phyloP scores from a whole-genome alignment of 2,329 filamentous ascomycete species.

The Aspergillus sp. region DNA sequence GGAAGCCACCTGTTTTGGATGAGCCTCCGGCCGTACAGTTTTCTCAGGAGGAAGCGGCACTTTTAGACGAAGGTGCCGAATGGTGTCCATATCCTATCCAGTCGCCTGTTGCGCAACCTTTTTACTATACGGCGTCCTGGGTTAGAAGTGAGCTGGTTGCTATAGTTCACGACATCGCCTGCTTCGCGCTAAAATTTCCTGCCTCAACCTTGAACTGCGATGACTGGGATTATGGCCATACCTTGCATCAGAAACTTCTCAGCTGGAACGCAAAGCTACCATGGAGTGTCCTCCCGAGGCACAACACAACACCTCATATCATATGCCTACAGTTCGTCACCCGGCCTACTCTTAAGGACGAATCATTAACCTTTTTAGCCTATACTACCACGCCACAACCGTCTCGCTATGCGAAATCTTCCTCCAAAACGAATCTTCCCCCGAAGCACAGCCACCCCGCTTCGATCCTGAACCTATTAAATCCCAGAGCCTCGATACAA shows the following conservation, averaged over 20 bases:
- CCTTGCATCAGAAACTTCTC: conserved; percentile 16
- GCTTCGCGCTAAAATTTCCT: conserved; percentile 20
- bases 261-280: conserved; percentile 22
- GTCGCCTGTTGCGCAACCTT: conserved; percentile 17
- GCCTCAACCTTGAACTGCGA: conserved; percentile 1
- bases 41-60: conserved; percentile 21
- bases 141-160: conserved; percentile 19
- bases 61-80: conserved; percentile 20
- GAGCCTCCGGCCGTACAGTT: conserved; percentile 24
- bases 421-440: conserved; percentile 9
- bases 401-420: conserved; percentile 23
- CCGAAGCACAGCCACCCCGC: not conserved
- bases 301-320: conserved; percentile 25
- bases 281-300: conserved; percentile 14
- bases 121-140: conserved; percentile 19
- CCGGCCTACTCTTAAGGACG: too few species aligned
- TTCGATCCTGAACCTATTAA: conserved; percentile 20
- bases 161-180: conserved; percentile 24
- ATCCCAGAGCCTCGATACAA: conserved; percentile 20
- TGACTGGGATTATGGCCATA: conserved; percentile 23
- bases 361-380: conserved; percentile 16
- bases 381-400: conserved; percentile 27
- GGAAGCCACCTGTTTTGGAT: conserved; percentile 25
- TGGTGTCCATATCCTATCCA: conserved; percentile 26
- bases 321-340: conserved; percentile 26